Evolutionary conservation across 2,329 filamentous ascomycete species (phyloP), one percentile per base, ranked within the genome.

Genomic region (Iodosphaeria phyllophila): DNA sequence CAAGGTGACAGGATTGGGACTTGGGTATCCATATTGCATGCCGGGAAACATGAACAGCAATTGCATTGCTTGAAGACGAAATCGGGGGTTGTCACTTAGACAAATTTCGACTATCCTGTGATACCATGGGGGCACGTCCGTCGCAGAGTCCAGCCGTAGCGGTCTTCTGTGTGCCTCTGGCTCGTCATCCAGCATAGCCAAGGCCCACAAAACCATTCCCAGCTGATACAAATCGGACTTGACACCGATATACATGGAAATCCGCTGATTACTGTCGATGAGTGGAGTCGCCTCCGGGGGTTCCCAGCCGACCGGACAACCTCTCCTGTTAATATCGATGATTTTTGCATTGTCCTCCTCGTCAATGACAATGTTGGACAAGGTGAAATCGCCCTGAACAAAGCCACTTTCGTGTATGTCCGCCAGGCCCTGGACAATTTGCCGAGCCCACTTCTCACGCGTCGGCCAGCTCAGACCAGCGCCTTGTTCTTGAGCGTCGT

Each of bases 221-320:
- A 95, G 63, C 49, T 98, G 89, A 41, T 77, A 98, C 2, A 98
- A 58, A 49, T 98, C 89, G 1, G 86, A 92, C 51, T 98, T 98
- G 44, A 93, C 83, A 8, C 89, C 86, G 43, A 98, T 95, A 42
- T 92, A 93, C 74, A 95, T 92, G 22, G 79, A 77, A 26, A 98
- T 84, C 16, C 82, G 68, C 47, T 93, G 84, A 29, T 78, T 79
- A 47, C 74, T 84, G 35, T 86, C 74, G 31, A 95, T 82, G 28
- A 95, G 68, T 5, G 68, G 65, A 10, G 74, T 75, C 28, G 91
- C 76, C 50, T 98, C 89, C 4, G 89, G 89, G 3, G 89, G 84
- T 37, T 98, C 89, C 89, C 89, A 98, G 13, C 86, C 86, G 4
- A 95, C 79, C 0, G 89, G 89, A 40, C 89, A 98, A n/a, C 89